Percentiles rank a stretch among this genome's conserved stretches.
These are phyloP conservation scores for Yamadazyma takamatsuzukensis DNA, from an alignment of 805 yeast species.

Conservation along the genomic window DNA sequence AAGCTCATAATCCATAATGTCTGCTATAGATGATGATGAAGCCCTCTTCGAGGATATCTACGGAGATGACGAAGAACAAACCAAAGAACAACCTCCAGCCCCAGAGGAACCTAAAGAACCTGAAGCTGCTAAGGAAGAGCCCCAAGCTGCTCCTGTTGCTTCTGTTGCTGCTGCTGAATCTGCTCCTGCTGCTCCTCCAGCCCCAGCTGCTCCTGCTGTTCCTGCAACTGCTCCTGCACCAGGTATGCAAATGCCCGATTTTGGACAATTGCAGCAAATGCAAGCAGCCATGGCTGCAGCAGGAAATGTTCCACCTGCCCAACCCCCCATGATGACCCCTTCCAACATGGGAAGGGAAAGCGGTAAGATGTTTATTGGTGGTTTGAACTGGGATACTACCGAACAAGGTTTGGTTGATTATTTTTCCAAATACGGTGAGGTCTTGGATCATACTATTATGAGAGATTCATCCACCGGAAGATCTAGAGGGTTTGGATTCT, in stretches of 20 bases:
- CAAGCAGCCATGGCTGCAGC: constrained; percentile 3
- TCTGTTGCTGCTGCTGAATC: constrained; percentile 2
- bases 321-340: constrained; percentile 15
- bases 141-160: constrained; percentile 1
- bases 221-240: constrained; percentile 5
- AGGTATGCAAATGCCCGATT: constrained; percentile 8
- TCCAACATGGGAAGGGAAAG: constrained; percentile 51
- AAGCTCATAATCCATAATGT: constrained; percentile 16
- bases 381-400: constrained; percentile 96
- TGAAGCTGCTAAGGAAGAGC: constrained; percentile 1
- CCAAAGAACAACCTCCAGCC: constrained; percentile 6
- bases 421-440: constrained; percentile 85
- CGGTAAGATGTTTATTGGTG: constrained; percentile 94
- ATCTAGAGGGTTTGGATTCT: constrained; percentile 92
- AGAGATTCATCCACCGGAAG: constrained; percentile 82
- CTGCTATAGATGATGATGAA: constrained; percentile 80
- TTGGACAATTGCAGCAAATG: constrained; percentile 9
- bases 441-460: constrained; percentile 87
- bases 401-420: constrained; percentile 82
- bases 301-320: constrained; percentile 16
- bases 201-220: constrained; percentile 6
- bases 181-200: constrained; percentile 1
- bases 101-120: constrained; percentile 8
- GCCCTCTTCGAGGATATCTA: constrained; percentile 92
- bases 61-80: constrained; percentile 10